Evolutionary conservation across 75 land plant genomes (phyloP).

Genomic region (Adiantum capillusveneris): DNA sequence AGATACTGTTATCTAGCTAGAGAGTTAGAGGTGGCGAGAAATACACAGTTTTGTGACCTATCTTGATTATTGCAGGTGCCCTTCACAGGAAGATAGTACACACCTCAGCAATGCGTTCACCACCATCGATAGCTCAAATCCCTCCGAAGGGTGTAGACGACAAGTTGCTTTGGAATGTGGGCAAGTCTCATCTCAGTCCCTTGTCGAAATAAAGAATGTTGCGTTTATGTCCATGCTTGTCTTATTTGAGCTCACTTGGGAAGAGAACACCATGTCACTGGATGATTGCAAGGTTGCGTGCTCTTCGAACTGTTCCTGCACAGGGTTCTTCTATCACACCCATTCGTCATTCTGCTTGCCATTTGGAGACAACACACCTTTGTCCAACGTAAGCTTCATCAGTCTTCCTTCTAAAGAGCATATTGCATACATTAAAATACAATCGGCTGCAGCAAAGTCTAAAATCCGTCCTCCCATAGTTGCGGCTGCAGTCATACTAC

Average conservation of each 20-base stretch:
- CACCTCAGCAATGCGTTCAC: neutral
- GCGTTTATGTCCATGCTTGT: neutral
- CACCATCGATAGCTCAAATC: neutral
- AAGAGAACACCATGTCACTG: neutral
- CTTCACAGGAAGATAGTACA: neutral
- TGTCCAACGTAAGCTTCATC: conserved; percentile 5
- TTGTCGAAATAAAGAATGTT: neutral
- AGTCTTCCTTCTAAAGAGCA: conserved; percentile 14
- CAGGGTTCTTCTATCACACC: conserved; percentile 27
- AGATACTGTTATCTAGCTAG: too few relatives aligned
- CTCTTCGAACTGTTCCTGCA: conserved; percentile 29
- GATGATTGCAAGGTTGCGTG: conserved; percentile 17
- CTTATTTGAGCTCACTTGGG: neutral
- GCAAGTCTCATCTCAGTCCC: neutral
- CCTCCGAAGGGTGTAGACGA: neutral
- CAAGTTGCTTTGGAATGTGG: neutral
- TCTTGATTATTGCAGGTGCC: too few relatives aligned
- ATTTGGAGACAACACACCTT: neutral
- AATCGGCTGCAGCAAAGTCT: neutral
- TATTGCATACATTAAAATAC: neutral
- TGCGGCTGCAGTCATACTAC: neutral
- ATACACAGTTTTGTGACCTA: too few relatives aligned
- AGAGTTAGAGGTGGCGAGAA: too few relatives aligned
- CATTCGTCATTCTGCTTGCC: conserved; percentile 21
- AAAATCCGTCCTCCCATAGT: neutral